These are phyloP conservation scores for Aspergillus funiculosus DNA, from an alignment of 495 filamentous ascomycete species.

Conservation along the genomic window DNA sequence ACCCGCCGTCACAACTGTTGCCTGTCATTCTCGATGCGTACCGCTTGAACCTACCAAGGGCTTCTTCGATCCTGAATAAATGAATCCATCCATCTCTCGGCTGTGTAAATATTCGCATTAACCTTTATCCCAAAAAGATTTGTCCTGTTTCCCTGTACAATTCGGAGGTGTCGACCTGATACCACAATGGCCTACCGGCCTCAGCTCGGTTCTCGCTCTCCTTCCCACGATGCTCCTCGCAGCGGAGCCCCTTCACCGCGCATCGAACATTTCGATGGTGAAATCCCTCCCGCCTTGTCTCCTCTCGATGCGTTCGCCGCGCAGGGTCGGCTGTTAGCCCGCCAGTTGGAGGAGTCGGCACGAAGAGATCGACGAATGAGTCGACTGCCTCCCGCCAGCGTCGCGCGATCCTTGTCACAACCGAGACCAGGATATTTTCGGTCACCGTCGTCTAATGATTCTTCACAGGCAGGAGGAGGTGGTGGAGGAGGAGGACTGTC, in stretches of 20 bases:
- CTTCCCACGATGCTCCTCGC: conserved; percentile 53
- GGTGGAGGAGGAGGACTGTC: conserved; percentile 21
- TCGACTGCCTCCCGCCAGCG: conserved; percentile 73
- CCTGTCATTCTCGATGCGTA: conserved; percentile 19
- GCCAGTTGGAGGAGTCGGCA: conserved; percentile 71
- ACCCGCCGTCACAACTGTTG: background rate
- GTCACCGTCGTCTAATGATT: conserved; percentile 41
- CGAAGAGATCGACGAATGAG: conserved; percentile 69
- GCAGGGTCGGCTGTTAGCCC: conserved; percentile 81
- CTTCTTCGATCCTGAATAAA: conserved; percentile 9
- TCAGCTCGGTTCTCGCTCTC: conserved; percentile 56
- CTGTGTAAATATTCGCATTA: background rate
- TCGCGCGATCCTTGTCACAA: conserved; percentile 66
- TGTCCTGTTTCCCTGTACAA: conserved; percentile 1
- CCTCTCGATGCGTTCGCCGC: conserved; percentile 91
- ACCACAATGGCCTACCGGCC: conserved; percentile 50
- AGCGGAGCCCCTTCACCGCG: conserved; percentile 58
- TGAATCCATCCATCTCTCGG: conserved; percentile 5
- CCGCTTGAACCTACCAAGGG: conserved; percentile 9
- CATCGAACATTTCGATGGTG: conserved; percentile 69
- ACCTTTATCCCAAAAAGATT: conserved; percentile 2
- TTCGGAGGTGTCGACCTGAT: conserved; percentile 4
- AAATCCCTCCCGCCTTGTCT: conserved; percentile 84
- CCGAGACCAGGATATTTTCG: conserved; percentile 69
- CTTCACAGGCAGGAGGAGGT: conserved; percentile 16